phyloP scores from a whole-genome alignment of 768 basidiomycete species.

The Trametopsis cervina region DNA sequence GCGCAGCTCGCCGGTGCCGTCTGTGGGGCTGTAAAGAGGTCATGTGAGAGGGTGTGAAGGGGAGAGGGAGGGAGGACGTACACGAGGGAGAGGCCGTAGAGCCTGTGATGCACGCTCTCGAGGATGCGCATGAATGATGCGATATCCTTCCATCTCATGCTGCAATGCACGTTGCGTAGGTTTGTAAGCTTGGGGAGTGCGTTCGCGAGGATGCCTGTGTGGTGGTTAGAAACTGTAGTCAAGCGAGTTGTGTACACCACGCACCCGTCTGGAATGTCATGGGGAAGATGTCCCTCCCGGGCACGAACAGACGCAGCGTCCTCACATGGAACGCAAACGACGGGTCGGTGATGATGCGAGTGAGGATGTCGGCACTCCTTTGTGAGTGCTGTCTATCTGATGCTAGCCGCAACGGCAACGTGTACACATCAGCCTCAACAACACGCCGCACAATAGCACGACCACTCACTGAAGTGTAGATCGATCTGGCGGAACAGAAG shows the following conservation, averaged over 20 bases:
- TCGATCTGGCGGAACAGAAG: conserved; percentile 59
- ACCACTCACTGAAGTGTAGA: conserved; percentile 51
- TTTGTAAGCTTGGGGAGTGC: conserved; percentile 57
- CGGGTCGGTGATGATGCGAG: conserved; percentile 53
- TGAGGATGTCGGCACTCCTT: conserved; percentile 65
- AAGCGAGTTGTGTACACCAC: conserved; percentile 1
- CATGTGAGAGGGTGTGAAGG: background rate
- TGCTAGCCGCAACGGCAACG: conserved; percentile 17
- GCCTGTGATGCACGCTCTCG: conserved; percentile 41
- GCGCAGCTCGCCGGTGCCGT: conserved; percentile 23
- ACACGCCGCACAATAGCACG: no score
- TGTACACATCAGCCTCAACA: background rate
- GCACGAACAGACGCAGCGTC: conserved; percentile 53
- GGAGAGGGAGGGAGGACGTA: conserved; percentile 10
- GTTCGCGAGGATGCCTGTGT: conserved; percentile 59
- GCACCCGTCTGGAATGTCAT: conserved; percentile 62
- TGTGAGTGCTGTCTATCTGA: conserved; percentile 47
- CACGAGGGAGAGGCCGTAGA: conserved; percentile 49
- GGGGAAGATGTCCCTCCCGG: conserved; percentile 39
- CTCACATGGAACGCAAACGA: conserved; percentile 51
- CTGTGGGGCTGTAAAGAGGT: conserved; percentile 17
- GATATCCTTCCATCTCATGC: conserved; percentile 49
- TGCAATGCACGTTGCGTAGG: conserved; percentile 53
- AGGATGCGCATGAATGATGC: conserved; percentile 45
- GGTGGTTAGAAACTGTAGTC: background rate